Evolutionary conservation across 2,329 filamentous ascomycete species (phyloP).

Genomic region (Hypoxylon sp.): DNA sequence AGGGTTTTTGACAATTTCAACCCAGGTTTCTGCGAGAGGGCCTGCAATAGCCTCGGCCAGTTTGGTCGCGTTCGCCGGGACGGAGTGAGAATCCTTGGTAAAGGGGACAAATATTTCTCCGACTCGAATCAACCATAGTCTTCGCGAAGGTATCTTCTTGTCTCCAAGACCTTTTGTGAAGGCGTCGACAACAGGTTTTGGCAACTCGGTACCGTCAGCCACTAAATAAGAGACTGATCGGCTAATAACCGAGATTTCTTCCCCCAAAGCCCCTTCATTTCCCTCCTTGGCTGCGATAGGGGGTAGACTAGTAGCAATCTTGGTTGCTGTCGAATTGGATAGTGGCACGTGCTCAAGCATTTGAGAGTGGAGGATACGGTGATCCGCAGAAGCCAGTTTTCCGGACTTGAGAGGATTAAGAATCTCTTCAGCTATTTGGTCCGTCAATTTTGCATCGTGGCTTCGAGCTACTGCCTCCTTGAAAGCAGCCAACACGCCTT

Average conservation of each 20-base stretch:
- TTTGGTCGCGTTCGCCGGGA: conserved; percentile 63
- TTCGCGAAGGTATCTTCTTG: conserved; percentile 83
- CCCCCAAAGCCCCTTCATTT: conserved; percentile 84
- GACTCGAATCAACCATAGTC: conserved; percentile 82
- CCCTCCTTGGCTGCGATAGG: conserved; percentile 84
- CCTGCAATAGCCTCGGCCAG: conserved; percentile 69
- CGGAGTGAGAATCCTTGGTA: conserved; percentile 59
- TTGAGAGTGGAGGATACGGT: conserved; percentile 85
- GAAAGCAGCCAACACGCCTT: conserved; percentile 82
- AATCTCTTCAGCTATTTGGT: conserved; percentile 82
- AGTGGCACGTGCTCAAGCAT: conserved; percentile 78
- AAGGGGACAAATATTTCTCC: conserved; percentile 78
- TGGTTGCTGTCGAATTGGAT: conserved; percentile 73
- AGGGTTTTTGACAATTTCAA: conserved; percentile 84
- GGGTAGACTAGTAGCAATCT: conserved; percentile 76
- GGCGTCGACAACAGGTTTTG: conserved; percentile 76
- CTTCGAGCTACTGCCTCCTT: conserved; percentile 69
- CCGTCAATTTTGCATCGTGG: conserved; percentile 69
- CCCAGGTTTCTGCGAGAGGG: conserved; percentile 77
- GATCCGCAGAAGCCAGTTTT: conserved; percentile 87
- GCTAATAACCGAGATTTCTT: conserved; percentile 80
- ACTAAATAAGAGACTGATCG: conserved; percentile 76
- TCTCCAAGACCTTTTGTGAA: conserved; percentile 87
- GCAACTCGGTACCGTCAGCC: conserved; percentile 70
- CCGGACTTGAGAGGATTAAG: conserved; percentile 83